These are phyloP conservation scores for Rhizopus microsporus DNA, from an alignment of 371 early-diverging fungal species.

Conservation along the genomic window DNA sequence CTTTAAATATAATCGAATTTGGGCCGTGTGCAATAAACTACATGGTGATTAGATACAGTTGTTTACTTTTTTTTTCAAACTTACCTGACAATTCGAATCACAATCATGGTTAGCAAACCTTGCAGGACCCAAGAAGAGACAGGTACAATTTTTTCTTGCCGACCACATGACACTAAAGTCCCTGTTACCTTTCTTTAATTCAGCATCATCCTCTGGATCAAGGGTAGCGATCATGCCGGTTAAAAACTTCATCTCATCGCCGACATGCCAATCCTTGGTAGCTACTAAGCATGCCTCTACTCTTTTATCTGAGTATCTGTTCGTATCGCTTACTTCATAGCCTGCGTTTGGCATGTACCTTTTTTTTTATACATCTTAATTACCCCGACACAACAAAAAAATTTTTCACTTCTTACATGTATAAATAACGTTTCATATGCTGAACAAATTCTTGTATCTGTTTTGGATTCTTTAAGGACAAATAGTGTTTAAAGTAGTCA, in stretches of 20 bases:
- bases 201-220: slow-evolving; percentile 68
- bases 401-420: slow-evolving; percentile 38
- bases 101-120: slow-evolving; percentile 97
- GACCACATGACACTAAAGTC: slow-evolving; percentile 93
- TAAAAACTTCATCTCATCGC: slow-evolving; percentile 78
- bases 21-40: slow-evolving; percentile 68
- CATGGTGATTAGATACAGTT: neutral
- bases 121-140: slow-evolving; percentile 92
- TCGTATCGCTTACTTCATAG: slow-evolving; percentile 75
- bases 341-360: slow-evolving; percentile 89
- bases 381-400: neutral
- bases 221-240: slow-evolving; percentile 79
- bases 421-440: slow-evolving; percentile 52
- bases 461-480: slow-evolving; percentile 30
- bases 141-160: slow-evolving; percentile 66
- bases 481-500: slow-evolving; percentile 42
- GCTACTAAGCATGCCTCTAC: slow-evolving; percentile 87
- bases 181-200: slow-evolving; percentile 61
- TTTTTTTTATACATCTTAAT: slow-evolving; percentile 33
- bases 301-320: slow-evolving; percentile 73
- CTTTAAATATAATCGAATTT: slow-evolving; percentile 79
- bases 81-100: slow-evolving; percentile 77
- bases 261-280: slow-evolving; percentile 70
- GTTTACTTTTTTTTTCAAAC: neutral
- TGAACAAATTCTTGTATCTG: slow-evolving; percentile 44